Evolutionary conservation across 139 green algal species (phyloP).

Genomic region (Haematococcus sp.): DNA sequence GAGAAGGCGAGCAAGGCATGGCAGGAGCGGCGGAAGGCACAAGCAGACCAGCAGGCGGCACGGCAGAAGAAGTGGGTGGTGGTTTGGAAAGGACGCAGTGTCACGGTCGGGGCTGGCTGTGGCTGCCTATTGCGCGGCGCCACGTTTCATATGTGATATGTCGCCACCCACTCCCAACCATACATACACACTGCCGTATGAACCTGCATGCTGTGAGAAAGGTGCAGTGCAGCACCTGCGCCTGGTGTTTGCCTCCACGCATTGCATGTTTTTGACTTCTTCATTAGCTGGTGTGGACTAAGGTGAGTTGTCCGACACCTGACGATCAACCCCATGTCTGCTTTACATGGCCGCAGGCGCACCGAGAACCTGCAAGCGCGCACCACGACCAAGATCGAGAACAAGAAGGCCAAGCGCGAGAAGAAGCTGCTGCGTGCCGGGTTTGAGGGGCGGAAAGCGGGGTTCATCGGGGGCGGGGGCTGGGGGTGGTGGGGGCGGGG

Average conservation of each 20-base stretch:
- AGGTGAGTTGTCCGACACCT: too few relatives aligned
- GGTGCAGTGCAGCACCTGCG: too few relatives aligned
- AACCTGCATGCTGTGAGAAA: too few relatives aligned
- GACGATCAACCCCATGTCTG: too few relatives aligned
- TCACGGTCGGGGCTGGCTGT: too few relatives aligned
- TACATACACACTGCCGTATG: too few relatives aligned
- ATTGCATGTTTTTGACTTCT: not conserved
- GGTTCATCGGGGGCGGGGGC: constrained; percentile 50
- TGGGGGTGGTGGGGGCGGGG: not conserved
- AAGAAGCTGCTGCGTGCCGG: constrained; percentile 85
- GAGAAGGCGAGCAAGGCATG: constrained; percentile 66
- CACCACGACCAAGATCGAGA: constrained; percentile 59
- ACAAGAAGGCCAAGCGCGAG: constrained; percentile 77
- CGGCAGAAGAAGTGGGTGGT: constrained; percentile 72
- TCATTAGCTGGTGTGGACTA: too few relatives aligned
- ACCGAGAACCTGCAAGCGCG: constrained; percentile 65
- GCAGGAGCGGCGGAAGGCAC: constrained; percentile 55
- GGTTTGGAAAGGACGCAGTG: too few relatives aligned
- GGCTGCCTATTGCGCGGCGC: too few relatives aligned
- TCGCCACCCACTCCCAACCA: too few relatives aligned
- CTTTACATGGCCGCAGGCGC: too few relatives aligned
- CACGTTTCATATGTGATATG: too few relatives aligned
- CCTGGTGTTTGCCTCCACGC: not conserved
- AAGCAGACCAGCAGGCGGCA: constrained; percentile 54
- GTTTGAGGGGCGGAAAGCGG: constrained; percentile 79